These are phyloP conservation scores for Babesia sp. DNA, from an alignment of 169 alveolate genomes.

Conservation along the genomic window DNA sequence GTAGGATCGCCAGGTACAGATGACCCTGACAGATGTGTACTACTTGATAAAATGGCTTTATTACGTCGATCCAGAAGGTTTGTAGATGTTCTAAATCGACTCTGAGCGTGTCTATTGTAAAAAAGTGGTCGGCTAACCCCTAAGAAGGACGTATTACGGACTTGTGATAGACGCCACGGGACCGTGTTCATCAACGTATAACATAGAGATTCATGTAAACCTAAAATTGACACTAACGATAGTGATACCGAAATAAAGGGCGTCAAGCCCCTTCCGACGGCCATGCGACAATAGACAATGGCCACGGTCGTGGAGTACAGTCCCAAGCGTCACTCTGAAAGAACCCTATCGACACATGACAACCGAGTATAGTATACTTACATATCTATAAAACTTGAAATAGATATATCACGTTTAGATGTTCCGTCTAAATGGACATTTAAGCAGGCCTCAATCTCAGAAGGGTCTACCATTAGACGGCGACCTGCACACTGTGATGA, in stretches of 20 bases:
- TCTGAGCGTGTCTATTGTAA: not conserved
- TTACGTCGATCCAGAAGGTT: not conserved
- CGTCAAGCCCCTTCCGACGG: not conserved
- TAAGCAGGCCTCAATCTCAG: slow-evolving; percentile 52
- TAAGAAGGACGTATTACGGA: not conserved
- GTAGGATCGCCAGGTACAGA: not conserved
- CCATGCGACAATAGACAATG: not conserved
- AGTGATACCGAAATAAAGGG: not conserved
- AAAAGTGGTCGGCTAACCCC: not conserved
- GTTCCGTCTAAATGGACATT: slow-evolving; percentile 23
- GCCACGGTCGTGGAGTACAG: too few relatives aligned
- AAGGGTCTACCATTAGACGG: slow-evolving; percentile 32
- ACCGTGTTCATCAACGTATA: not conserved
- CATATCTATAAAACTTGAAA: slow-evolving; percentile 47
- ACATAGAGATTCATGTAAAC: not conserved
- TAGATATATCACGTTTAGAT: slow-evolving; percentile 5
- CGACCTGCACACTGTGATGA: slow-evolving; percentile 14
- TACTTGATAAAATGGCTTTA: not conserved
- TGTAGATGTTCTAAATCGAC: not conserved
- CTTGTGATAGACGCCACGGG: not conserved
- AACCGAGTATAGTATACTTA: not conserved
- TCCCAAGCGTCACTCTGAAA: slow-evolving; percentile 37
- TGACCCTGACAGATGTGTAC: not conserved
- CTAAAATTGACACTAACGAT: not conserved
- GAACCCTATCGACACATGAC: slow-evolving; percentile 20